Conservation (phyloP, 768 basidiomycete genomes). For the Sistotremastrum suecicum region DNA sequence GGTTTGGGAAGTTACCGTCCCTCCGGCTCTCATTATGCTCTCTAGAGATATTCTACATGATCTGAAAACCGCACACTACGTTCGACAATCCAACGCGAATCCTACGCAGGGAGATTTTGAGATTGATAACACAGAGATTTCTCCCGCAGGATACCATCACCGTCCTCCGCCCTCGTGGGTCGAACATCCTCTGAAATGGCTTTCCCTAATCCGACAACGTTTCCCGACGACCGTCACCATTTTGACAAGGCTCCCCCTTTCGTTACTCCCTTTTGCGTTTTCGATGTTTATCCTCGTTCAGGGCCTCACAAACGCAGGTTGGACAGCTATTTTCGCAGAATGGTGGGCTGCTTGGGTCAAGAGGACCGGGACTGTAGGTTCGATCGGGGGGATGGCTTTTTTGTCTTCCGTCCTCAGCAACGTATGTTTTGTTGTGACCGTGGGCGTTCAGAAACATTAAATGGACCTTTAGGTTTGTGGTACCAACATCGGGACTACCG, state of each 20-base stretch:
- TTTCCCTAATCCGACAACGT: conserved; percentile 9
- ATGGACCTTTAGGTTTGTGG: conserved; percentile 36
- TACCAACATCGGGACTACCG: conserved; percentile 86
- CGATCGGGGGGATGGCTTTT: conserved; percentile 25
- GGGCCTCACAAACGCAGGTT: conserved; percentile 65
- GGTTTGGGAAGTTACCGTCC: conserved; percentile 75
- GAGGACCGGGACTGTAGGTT: conserved; percentile 21
- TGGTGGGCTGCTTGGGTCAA: conserved; percentile 43
- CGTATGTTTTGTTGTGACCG: conserved; percentile 13
- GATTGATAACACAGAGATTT: not conserved
- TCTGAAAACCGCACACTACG: conserved; percentile 33
- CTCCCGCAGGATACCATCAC: not conserved
- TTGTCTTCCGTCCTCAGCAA: conserved; percentile 48
- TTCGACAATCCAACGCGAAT: conserved; percentile 22
- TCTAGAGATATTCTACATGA: conserved; percentile 41
- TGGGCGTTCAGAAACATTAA: not conserved
- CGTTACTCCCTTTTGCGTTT: conserved; percentile 83
- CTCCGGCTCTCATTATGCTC: conserved; percentile 65
- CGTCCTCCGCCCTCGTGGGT: conserved; percentile 4
- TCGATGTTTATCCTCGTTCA: conserved; percentile 92
- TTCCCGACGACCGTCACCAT: conserved; percentile 65
- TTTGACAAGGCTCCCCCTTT: conserved; percentile 58
- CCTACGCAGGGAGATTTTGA: conserved; percentile 6
- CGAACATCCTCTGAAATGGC: conserved; percentile 3
- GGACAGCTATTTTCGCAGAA: conserved; percentile 70